Evolutionary conservation across 306 rosid species (phyloP).

Genomic region (Crataegus laevigata): DNA sequence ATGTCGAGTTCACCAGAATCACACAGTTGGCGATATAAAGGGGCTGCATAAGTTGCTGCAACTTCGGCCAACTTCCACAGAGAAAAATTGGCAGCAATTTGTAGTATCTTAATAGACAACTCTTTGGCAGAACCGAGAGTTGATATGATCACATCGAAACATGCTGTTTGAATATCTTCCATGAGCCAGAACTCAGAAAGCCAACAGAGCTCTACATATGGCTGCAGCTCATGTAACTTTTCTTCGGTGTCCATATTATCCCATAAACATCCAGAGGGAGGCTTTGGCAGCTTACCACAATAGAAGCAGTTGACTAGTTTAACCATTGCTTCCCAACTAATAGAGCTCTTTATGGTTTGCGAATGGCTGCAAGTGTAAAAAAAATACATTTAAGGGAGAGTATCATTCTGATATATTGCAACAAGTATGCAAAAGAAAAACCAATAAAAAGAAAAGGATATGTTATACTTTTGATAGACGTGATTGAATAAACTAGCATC

Average conservation of each 20-base stretch:
- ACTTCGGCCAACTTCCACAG: slow-evolving; percentile 62
- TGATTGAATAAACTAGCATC: not conserved
- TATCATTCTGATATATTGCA: not conserved
- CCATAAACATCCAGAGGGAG: slow-evolving; percentile 77
- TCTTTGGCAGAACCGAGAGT: slow-evolving; percentile 49
- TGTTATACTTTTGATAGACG: not conserved
- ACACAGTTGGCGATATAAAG: slow-evolving; percentile 54
- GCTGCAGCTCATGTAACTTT: slow-evolving; percentile 51
- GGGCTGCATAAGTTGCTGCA: slow-evolving; percentile 58
- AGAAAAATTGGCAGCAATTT: slow-evolving; percentile 50
- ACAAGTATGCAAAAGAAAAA: not conserved
- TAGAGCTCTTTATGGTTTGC: slow-evolving; percentile 39
- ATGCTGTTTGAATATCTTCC: slow-evolving; percentile 53
- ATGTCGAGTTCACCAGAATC: slow-evolving; percentile 68
- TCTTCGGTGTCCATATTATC: slow-evolving; percentile 52
- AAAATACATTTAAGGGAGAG: not conserved
- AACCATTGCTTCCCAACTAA: slow-evolving; percentile 73
- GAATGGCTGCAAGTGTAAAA: slow-evolving; percentile 48
- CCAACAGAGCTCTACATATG: slow-evolving; percentile 78
- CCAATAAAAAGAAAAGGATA: not conserved
- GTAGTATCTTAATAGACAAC: slow-evolving; percentile 43
- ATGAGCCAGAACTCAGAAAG: slow-evolving; percentile 69
- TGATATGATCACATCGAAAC: slow-evolving; percentile 49
- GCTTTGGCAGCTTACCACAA: slow-evolving; percentile 54
- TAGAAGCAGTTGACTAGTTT: slow-evolving; percentile 68